These are phyloP conservation scores for Penicillium sp. DNA, from an alignment of 2,329 filamentous ascomycete species.

Conservation along the genomic window DNA sequence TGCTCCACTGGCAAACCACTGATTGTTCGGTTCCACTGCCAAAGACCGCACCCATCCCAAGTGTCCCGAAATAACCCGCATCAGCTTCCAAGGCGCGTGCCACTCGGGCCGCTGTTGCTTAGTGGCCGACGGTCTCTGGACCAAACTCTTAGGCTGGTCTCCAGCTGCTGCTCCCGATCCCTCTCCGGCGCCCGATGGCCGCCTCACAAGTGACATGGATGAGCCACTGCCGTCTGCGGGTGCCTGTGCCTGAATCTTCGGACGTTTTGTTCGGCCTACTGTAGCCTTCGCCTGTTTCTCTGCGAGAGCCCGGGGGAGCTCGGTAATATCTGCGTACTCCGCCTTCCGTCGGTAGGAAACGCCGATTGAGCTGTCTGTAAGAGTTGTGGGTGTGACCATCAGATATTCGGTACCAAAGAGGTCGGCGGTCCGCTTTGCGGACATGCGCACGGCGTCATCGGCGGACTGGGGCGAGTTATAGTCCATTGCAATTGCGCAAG, in stretches of 20 bases:
- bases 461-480: conserved; percentile 28
- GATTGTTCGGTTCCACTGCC: conserved; percentile 90
- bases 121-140: conserved; percentile 60
- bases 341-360: conserved; percentile 46
- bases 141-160: conserved; percentile 57
- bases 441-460: conserved; percentile 41
- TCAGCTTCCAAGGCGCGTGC: conserved; percentile 98
- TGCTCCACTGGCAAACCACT: conserved; percentile 95
- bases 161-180: conserved; percentile 34
- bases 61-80: conserved; percentile 95
- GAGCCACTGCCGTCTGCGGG: conserved; percentile 50
- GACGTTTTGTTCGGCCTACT: conserved; percentile 62
- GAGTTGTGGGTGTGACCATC: conserved; percentile 43
- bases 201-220: conserved; percentile 56
- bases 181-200: conserved; percentile 28
- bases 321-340: conserved; percentile 76
- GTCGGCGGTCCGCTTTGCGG: conserved; percentile 46
- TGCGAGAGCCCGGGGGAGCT: conserved; percentile 72
- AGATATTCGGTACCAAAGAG: conserved; percentile 49
- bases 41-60: conserved; percentile 89
- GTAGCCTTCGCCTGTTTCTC: conserved; percentile 70
- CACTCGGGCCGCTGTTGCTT: conserved; percentile 79
- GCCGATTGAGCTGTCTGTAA: conserved; percentile 42
- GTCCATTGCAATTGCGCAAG: conserved; percentile 28
- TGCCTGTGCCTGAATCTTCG: conserved; percentile 50